phyloP scores from a whole-genome alignment of 495 filamentous ascomycete species.

The Penicillium odoratum region DNA sequence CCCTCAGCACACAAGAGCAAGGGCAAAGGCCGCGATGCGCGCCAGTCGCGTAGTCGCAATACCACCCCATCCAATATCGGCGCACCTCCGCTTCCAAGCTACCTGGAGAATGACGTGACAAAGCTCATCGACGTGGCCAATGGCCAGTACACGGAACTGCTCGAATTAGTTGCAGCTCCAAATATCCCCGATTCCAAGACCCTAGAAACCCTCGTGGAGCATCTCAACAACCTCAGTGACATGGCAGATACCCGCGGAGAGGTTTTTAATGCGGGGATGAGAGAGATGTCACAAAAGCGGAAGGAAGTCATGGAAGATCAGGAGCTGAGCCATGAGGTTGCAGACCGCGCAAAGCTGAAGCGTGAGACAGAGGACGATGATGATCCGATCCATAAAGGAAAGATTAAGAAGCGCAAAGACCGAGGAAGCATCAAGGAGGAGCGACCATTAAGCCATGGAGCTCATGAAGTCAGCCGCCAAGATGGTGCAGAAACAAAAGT shows the following conservation, averaged over 20 bases:
- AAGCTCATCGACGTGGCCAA: slow-evolving; percentile 58
- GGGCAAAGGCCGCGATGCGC: slow-evolving; percentile 67
- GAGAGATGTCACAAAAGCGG: slow-evolving; percentile 62
- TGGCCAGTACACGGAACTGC: slow-evolving; percentile 69
- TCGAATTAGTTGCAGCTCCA: slow-evolving; percentile 64
- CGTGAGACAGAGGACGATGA: slow-evolving; percentile 56
- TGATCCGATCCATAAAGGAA: slow-evolving; percentile 49
- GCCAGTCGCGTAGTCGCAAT: slow-evolving; percentile 80
- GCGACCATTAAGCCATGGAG: slow-evolving; percentile 59
- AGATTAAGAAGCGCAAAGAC: slow-evolving; percentile 55
- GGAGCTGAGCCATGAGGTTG: slow-evolving; percentile 44
- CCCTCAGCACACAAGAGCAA: slow-evolving; percentile 65
- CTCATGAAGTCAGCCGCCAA: slow-evolving; percentile 66
- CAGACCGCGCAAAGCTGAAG: slow-evolving; percentile 50
- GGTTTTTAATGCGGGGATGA: slow-evolving; percentile 71
- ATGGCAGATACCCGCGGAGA: slow-evolving; percentile 63
- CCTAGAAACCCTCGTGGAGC: slow-evolving; percentile 65
- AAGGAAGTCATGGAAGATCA: slow-evolving; percentile 59
- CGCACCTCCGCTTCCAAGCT: slow-evolving; percentile 52
- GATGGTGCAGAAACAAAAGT: slow-evolving; percentile 56
- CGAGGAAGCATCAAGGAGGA: slow-evolving; percentile 52
- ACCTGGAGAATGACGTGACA: slow-evolving; percentile 63
- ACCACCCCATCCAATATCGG: slow-evolving; percentile 71
- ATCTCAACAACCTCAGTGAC: slow-evolving; percentile 64
- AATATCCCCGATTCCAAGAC: slow-evolving; percentile 74